Percentiles rank a stretch among this genome's conserved stretches.
phyloP scores from a whole-genome alignment of 352 stramenopile genomes.

The Thalassiosira livingstoniorum region DNA sequence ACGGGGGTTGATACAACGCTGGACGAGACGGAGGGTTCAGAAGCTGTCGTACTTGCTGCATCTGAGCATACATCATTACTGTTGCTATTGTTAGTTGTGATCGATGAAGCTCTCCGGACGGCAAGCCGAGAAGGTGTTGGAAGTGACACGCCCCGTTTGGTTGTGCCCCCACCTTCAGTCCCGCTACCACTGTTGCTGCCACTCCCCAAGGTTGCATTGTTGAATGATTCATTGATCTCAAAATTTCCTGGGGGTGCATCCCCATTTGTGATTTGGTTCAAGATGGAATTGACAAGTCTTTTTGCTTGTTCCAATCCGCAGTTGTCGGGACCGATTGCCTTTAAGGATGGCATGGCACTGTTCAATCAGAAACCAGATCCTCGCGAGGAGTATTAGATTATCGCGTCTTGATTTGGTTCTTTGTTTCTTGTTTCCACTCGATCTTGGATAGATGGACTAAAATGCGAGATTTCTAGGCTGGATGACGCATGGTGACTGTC shows the following conservation, averaged over 20 bases:
- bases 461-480: too few relatives aligned
- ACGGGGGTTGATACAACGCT: neutral
- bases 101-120: neutral
- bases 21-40: conserved; percentile 46
- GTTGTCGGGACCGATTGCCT: too few relatives aligned
- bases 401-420: too few relatives aligned
- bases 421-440: too few relatives aligned
- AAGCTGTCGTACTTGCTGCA: conserved; percentile 41
- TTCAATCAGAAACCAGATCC: too few relatives aligned
- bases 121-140: conserved; percentile 5
- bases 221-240: conserved; percentile 31
- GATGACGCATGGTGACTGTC: too few relatives aligned
- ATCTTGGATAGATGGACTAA: too few relatives aligned
- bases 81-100: neutral
- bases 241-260: conserved; percentile 80
- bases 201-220: conserved; percentile 11
- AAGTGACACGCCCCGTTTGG: conserved; percentile 20
- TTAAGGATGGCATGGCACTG: too few relatives aligned
- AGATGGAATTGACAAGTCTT: conserved; percentile 66
- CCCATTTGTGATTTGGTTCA: conserved; percentile 78
- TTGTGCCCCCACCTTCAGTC: conserved; percentile 16
- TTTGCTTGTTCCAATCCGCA: conserved; percentile 48
- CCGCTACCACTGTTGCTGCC: conserved; percentile 10
- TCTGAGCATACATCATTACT: neutral
- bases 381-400: too few relatives aligned